Base-by-base conservation (phyloP, 495 filamentous ascomycete species). In the Pseudoneurospora amorphoporcata region DNA sequence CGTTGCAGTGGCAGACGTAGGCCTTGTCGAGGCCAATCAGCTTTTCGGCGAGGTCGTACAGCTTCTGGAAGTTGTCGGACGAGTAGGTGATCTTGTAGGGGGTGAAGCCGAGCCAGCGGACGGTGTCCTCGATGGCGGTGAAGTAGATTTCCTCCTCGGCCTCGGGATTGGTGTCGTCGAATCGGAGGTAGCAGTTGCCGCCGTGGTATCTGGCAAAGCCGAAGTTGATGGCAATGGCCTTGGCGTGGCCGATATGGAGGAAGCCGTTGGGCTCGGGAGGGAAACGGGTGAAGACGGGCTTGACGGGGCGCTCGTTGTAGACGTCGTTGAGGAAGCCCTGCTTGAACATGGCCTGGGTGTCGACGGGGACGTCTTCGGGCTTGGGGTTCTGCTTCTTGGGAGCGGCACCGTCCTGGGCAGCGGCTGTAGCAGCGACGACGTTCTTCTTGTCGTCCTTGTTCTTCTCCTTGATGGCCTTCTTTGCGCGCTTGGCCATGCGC, bases 221-320 rank as follows among this genome's bases (percentile, higher is more conserved):
- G 79, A 98, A 98, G 82, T 98, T 99, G 77, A 98, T 88, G 0
- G 93, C 89, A 81, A 99, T 98, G n/a, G 95, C 95, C 83, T 98
- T 98, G 75, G 90, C 90, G 79, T 98, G 95, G 23, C 94, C 94
- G 41, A 97, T 92, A 77, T 97, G 94, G 16, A 97, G 87, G 80
- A 86, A 92, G 71, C 90, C 90, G 75, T 92, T 91, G 42, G 94
- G 94, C 82, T 98, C 96, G 17, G 95, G 95, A 7, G 95, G 95
- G 81, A 99, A 98, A 76, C 94, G 89, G 10, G 94, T 95, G 68
- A 90, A 78, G 39, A 92, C 88, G 40, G 85, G 81, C 78, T 89
- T 88, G 6, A 85, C 81, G 7, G 92, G 89, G 47, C 91, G 88
- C 81, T 93, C 91, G 70, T 92, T 87, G 85, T 91, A 94, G 42